These are phyloP conservation scores for Massariosphaeria phaeospora DNA, from an alignment of 495 filamentous ascomycete genomes.

Conservation along the genomic window DNA sequence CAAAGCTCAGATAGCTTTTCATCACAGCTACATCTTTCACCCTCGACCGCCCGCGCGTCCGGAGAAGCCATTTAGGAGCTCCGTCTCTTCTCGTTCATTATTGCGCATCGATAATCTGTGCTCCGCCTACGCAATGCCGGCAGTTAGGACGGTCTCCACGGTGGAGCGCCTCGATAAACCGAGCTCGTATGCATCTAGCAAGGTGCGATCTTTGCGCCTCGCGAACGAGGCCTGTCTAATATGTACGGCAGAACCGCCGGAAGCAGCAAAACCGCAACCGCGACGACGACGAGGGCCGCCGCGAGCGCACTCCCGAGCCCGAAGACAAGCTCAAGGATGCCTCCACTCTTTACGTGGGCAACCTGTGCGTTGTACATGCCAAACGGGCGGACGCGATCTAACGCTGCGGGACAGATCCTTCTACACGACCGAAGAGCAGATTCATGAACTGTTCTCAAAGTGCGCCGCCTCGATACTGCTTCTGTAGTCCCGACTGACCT, in stretches of 20 bases:
- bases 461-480: slow-evolving; percentile 35
- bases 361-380: slow-evolving; percentile 62
- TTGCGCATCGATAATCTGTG: not conserved
- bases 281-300: slow-evolving; percentile 53
- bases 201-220: slow-evolving; percentile 48
- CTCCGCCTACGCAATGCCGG: slow-evolving; percentile 28
- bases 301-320: slow-evolving; percentile 43
- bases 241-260: slow-evolving; percentile 54
- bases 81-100: not conserved
- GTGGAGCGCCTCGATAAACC: slow-evolving; percentile 85
- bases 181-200: slow-evolving; percentile 77
- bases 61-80: too few relatives aligned
- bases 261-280: too few relatives aligned
- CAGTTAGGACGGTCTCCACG: slow-evolving; percentile 56
- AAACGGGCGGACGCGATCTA: slow-evolving; percentile 30
- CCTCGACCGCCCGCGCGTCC: not conserved
- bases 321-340: slow-evolving; percentile 77
- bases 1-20: not conserved
- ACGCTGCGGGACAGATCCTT: slow-evolving; percentile 76
- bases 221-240: not conserved
- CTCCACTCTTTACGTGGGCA: slow-evolving; percentile 94
- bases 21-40: not conserved
- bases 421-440: slow-evolving; percentile 98
- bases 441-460: slow-evolving; percentile 95
- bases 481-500: slow-evolving; percentile 8